Conservation (phyloP, 2,329 filamentous ascomycete genomes). For the Didymella keratinophila region DNA sequence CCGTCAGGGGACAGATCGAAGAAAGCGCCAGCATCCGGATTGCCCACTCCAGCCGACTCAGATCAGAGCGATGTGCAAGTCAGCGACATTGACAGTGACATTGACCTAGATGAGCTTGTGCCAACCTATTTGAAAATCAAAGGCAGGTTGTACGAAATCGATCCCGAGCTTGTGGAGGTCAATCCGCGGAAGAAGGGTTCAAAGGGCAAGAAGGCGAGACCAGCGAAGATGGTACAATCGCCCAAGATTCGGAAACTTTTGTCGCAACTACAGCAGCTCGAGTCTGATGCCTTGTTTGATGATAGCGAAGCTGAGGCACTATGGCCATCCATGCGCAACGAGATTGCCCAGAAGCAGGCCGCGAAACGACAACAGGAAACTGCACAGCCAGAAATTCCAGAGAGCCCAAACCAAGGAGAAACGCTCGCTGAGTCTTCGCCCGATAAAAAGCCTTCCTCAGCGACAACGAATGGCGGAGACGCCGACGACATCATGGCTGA, state of each 20-base stretch:
- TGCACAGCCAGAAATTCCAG: background rate
- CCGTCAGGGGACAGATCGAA: background rate
- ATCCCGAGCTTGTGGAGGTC: conserved; percentile 65
- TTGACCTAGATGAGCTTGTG: conserved; percentile 62
- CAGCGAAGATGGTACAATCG: conserved; percentile 31
- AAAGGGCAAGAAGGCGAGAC: conserved; percentile 32
- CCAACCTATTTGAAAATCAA: conserved; percentile 81
- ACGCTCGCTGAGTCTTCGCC: background rate
- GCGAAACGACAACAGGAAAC: conserved; percentile 29
- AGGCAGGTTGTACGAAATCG: conserved; percentile 58
- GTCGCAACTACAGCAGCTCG: conserved; percentile 77
- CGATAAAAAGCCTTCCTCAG: background rate
- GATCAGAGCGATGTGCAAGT: conserved; percentile 49
- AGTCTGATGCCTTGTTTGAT: conserved; percentile 66
- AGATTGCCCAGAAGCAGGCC: conserved; percentile 52
- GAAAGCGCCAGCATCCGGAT: conserved; percentile 5
- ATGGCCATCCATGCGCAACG: conserved; percentile 56
- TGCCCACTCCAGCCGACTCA: conserved; percentile 16
- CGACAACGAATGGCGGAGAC: conserved; percentile 4
- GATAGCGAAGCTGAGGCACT: conserved; percentile 54
- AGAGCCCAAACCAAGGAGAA: background rate
- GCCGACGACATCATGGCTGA: conserved; percentile 53
- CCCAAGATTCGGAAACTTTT: conserved; percentile 70
- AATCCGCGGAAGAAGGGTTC: conserved; percentile 42
- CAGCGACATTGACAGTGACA: conserved; percentile 60